Conservation (phyloP, 2,329 filamentous ascomycete species). For the Fusarium phyllophilum region DNA sequence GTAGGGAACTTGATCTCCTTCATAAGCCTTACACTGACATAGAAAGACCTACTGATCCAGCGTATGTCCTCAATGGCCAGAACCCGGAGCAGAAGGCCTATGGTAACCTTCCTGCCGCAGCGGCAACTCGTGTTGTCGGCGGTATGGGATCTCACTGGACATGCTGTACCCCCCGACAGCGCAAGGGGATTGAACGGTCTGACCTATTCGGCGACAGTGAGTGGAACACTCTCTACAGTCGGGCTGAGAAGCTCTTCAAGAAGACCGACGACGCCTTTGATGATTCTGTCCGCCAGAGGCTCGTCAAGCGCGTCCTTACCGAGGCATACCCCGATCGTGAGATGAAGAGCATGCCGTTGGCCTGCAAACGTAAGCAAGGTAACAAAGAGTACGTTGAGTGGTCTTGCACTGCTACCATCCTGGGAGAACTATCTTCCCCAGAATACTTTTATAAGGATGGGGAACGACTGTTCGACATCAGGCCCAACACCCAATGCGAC, state of each 20-base stretch:
- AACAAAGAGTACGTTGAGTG: background rate
- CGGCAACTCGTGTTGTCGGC: background rate
- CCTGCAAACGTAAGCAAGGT: background rate
- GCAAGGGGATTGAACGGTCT: background rate
- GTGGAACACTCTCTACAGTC: background rate
- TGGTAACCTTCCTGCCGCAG: background rate
- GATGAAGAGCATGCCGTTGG: background rate
- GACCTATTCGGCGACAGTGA: background rate
- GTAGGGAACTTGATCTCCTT: background rate
- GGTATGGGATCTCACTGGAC: constrained; percentile 15
- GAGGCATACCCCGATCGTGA: background rate
- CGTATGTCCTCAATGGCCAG: background rate
- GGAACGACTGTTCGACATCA: background rate
- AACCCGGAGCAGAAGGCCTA: background rate
- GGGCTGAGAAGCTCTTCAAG: background rate
- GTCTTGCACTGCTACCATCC: constrained; percentile 10
- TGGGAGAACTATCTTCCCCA: background rate
- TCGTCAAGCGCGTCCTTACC: background rate
- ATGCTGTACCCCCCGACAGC: background rate
- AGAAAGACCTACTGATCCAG: background rate
- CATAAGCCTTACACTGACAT: rapidly evolving
- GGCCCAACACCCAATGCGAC: constrained; percentile 1
- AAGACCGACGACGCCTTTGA: background rate
- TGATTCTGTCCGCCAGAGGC: background rate
- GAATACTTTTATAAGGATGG: background rate